These are phyloP conservation scores for Penicillium lagena DNA, from an alignment of 495 filamentous ascomycete species.

Conservation along the genomic window DNA sequence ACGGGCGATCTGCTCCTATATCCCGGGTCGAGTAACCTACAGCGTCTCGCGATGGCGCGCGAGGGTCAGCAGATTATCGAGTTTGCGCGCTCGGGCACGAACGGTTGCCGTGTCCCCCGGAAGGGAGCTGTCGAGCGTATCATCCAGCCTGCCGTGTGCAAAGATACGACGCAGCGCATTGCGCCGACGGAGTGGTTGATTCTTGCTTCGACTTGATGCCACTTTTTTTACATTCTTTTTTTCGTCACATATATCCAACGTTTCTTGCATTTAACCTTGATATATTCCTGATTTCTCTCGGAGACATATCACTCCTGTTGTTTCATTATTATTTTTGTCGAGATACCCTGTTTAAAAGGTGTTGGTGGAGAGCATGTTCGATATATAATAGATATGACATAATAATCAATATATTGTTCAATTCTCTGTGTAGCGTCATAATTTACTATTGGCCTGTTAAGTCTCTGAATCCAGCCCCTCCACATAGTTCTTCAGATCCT, in stretches of 20 bases:
- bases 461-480: slow-evolving; percentile 5
- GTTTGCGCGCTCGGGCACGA: slow-evolving; percentile 33
- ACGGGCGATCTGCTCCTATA: slow-evolving; percentile 49
- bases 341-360: slow-evolving; percentile 13
- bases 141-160: slow-evolving; percentile 34
- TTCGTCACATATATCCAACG: too few species aligned
- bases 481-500: slow-evolving; percentile 30
- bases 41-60: slow-evolving; percentile 39
- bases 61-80: slow-evolving; percentile 43
- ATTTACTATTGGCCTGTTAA: neutral
- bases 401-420: neutral
- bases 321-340: slow-evolving; percentile 3
- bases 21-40: slow-evolving; percentile 35
- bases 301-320: neutral
- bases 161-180: slow-evolving; percentile 33
- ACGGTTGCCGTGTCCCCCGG: slow-evolving; percentile 34
- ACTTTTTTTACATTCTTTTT: neutral
- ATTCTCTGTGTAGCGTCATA: too few species aligned
- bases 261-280: too few species aligned
- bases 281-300: too few species aligned
- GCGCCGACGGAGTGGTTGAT: slow-evolving; percentile 28
- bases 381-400: slow-evolving; percentile 1
- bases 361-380: slow-evolving; percentile 1
- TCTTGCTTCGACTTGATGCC: slow-evolving; percentile 7
- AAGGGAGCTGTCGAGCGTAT: slow-evolving; percentile 39